phyloP scores from a whole-genome alignment of 2,329 filamentous ascomycete species.

The Escovopsis sp. region DNA sequence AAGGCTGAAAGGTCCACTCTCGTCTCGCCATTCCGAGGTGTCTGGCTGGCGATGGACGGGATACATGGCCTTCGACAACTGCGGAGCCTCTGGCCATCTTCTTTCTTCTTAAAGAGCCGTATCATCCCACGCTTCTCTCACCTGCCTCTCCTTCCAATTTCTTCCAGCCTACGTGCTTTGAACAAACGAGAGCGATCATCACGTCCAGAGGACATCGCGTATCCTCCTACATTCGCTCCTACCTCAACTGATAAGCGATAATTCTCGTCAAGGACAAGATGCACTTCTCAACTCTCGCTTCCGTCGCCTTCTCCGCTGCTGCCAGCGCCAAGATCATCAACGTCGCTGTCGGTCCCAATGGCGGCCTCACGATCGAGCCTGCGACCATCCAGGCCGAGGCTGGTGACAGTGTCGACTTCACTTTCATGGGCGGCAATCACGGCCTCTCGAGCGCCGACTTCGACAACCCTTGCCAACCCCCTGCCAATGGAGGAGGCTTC shows the following conservation, averaged over 20 bases:
- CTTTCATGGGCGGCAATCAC: constrained; percentile 33
- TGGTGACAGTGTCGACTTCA: constrained; percentile 35
- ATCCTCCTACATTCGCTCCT: too few species aligned
- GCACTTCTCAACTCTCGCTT: constrained; percentile 6
- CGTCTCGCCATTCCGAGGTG: too few species aligned
- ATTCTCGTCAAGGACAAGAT: constrained; percentile 4
- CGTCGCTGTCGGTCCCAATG: constrained; percentile 27
- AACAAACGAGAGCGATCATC: neutral
- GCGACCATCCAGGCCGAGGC: constrained; percentile 28
- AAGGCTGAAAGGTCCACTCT: too few species aligned
- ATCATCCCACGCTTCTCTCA: too few species aligned
- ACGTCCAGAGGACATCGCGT: too few species aligned
- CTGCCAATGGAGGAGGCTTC: constrained; percentile 8
- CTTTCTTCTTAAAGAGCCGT: too few species aligned
- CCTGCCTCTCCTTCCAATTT: neutral
- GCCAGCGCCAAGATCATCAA: constrained; percentile 14
- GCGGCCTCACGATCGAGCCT: constrained; percentile 24
- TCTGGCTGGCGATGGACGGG: too few species aligned
- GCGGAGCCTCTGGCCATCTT: too few species aligned
- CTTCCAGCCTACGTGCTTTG: neutral
- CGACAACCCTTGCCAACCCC: constrained; percentile 31
- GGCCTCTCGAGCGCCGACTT: constrained; percentile 32
- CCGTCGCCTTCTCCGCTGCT: constrained; percentile 7
- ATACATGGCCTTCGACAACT: too few species aligned
- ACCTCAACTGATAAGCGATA: too few species aligned